These are phyloP conservation scores for Clarireedia hainanense DNA, from an alignment of 2,329 filamentous ascomycete genomes.

Conservation along the genomic window DNA sequence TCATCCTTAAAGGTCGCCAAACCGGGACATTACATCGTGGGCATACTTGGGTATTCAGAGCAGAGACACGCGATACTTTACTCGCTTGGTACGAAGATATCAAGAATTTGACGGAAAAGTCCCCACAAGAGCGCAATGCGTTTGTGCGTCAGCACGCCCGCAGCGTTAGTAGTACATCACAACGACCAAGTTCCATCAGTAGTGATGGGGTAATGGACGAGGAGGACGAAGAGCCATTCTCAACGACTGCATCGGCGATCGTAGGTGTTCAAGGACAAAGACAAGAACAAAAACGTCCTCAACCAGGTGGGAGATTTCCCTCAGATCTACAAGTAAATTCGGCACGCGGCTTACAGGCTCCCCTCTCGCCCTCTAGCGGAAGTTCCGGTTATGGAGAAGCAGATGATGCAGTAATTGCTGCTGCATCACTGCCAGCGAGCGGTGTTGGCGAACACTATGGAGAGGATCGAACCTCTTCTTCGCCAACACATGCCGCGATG, in stretches of 20 bases:
- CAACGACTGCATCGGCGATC: constrained; percentile 46
- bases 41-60: constrained; percentile 65
- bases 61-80: constrained; percentile 83
- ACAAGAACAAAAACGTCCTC: constrained; percentile 59
- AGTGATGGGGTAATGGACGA: constrained; percentile 75
- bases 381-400: constrained; percentile 50
- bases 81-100: constrained; percentile 91
- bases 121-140: constrained; percentile 77
- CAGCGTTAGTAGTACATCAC: constrained; percentile 61
- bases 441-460: constrained; percentile 21
- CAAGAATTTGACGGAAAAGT: constrained; percentile 79
- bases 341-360: constrained; percentile 70
- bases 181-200: constrained; percentile 54
- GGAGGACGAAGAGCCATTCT: constrained; percentile 58
- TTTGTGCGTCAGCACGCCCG: constrained; percentile 79
- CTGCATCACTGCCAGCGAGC: constrained; percentile 35
- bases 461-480: constrained; percentile 31
- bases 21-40: constrained; percentile 85
- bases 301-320: constrained; percentile 94
- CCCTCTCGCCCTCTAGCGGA: constrained; percentile 73
- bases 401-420: constrained; percentile 50
- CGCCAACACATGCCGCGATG: constrained; percentile 42
- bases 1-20: constrained; percentile 93
- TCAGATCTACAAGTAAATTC: constrained; percentile 81
- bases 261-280: constrained; percentile 38